A percentile compares a stretch with the other conserved stretches of the same genome.
These are phyloP conservation scores for Ballota nigra DNA, from an alignment of 257 asterid genomes.

Conservation along the genomic window DNA sequence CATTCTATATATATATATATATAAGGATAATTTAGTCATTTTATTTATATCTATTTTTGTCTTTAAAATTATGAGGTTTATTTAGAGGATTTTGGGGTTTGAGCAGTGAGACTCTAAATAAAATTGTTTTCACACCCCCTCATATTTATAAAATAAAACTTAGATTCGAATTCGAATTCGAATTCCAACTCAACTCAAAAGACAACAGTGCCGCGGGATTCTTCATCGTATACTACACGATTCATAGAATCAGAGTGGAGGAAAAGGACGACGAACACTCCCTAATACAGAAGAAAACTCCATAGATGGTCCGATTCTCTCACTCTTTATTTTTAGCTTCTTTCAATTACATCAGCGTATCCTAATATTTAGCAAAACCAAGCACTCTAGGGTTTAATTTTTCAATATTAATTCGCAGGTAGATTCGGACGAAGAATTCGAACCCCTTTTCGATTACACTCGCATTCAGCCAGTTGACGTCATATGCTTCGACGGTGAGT, in stretches of 20 bases:
- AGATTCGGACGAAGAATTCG: constrained; percentile 70
- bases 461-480: constrained; percentile 68
- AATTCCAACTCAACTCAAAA: not conserved
- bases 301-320: constrained; percentile 34
- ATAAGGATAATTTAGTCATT: too few species aligned
- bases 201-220: not conserved
- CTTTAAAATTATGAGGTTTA: too few species aligned
- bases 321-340: not conserved
- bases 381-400: constrained; percentile 25
- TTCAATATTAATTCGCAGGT: constrained; percentile 35
- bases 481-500: constrained; percentile 56
- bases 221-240: not conserved
- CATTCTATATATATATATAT: too few species aligned
- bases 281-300: not conserved
- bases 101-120: too few species aligned
- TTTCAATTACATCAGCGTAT: not conserved
- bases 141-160: not conserved
- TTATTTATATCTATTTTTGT: too few species aligned
- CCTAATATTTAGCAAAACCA: not conserved
- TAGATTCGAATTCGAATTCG: constrained; percentile 9
- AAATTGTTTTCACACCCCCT: too few species aligned
- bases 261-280: not conserved
- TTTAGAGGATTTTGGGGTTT: too few species aligned
- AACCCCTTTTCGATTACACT: constrained; percentile 89
- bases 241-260: not conserved